A percentile compares a stretch with the other conserved stretches of the same genome.
Evolutionary conservation across 2,329 filamentous ascomycete species (phyloP).

Genomic region (Aspergillus versicolor): DNA sequence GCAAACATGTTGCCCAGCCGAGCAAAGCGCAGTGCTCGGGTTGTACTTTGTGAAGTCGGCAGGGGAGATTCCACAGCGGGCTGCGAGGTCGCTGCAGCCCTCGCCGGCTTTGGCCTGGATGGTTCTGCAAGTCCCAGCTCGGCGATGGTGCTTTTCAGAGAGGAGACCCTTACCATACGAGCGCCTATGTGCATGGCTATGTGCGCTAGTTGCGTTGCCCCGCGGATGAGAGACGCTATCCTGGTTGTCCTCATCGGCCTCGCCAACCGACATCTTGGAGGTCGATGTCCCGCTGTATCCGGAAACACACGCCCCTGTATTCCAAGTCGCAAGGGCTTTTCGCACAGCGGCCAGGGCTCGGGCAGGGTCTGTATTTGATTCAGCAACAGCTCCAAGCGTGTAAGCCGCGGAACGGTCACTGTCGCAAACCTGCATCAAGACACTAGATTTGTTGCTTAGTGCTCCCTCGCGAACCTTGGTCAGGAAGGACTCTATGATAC

Average conservation of each 20-base stretch:
- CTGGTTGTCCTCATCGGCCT: background rate
- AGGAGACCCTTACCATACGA: no score
- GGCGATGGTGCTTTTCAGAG: no score
- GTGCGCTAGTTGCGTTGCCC: no score
- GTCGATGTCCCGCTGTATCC: background rate
- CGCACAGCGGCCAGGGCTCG: background rate
- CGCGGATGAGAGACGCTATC: no score
- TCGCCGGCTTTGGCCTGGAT: conserved; percentile 1
- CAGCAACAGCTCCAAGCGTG: background rate
- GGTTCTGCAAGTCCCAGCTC: background rate
- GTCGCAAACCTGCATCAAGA: background rate
- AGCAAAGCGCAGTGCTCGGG: conserved; percentile 11
- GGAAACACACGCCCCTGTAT: background rate
- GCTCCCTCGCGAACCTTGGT: background rate
- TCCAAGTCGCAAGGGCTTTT: background rate
- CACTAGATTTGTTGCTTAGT: background rate
- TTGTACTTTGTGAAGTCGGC: conserved; percentile 14
- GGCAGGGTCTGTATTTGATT: background rate
- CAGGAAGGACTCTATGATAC: background rate
- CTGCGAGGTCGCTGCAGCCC: conserved; percentile 10
- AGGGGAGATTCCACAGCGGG: conserved; percentile 9
- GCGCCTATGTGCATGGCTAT: no score
- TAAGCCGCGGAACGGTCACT: background rate
- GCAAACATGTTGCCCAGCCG: conserved; percentile 28
- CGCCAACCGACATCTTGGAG: background rate